Evolutionary conservation across 169 alveolate genomes (phyloP).

Genomic region (Eimeria necatrix): DNA sequence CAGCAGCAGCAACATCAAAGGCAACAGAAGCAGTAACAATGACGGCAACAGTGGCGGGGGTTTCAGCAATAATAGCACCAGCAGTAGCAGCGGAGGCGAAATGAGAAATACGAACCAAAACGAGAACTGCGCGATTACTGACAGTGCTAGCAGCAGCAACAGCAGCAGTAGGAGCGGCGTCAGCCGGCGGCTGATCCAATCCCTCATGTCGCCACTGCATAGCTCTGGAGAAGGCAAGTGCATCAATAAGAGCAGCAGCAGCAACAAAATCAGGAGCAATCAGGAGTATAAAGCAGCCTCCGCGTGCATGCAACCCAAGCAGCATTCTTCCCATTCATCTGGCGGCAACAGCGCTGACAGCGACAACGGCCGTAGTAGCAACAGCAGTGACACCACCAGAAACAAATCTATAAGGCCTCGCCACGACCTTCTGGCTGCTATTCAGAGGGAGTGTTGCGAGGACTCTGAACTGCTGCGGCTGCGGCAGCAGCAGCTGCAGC

Average conservation of each 20-base stretch:
- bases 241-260: not conserved
- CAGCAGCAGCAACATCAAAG: not conserved
- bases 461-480: slow-evolving; percentile 34
- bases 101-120: not conserved
- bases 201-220: not conserved
- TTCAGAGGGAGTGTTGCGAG: slow-evolving; percentile 23
- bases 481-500: slow-evolving; percentile 17
- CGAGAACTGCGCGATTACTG: not conserved
- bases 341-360: not conserved
- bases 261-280: not conserved
- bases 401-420: not conserved
- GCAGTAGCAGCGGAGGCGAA: not conserved
- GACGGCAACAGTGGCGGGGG: not conserved
- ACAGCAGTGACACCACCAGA: slow-evolving; percentile 34
- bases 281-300: not conserved
- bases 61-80: not conserved
- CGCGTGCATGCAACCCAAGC: not conserved
- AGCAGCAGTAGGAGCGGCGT: slow-evolving; percentile 4
- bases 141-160: not conserved
- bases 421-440: slow-evolving; percentile 6
- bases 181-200: not conserved
- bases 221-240: no score
- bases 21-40: not conserved
- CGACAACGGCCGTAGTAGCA: slow-evolving; percentile 6
- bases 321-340: not conserved